Evolutionary conservation across 2,329 filamentous ascomycete genomes (phyloP).

Genomic region (Monilinia laxa): DNA sequence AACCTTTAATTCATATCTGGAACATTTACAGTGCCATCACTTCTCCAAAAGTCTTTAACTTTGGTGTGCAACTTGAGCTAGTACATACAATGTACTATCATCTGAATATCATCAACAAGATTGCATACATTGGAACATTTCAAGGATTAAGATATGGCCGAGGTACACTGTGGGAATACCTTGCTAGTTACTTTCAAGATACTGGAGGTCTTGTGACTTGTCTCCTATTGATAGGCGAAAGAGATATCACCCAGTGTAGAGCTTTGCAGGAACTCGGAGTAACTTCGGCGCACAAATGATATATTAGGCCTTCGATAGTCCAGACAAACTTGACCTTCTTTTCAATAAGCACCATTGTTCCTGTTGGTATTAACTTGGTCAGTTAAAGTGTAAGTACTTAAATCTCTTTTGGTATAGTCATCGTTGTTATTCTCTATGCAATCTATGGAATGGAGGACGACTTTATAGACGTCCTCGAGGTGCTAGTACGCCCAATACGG

Average conservation of each 20-base stretch:
- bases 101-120: background rate
- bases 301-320: background rate
- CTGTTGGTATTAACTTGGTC: too few species aligned
- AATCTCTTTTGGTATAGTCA: too few species aligned
- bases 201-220: background rate
- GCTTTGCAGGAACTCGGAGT: background rate
- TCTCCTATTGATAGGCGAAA: background rate
- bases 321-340: background rate
- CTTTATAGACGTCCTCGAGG: too few species aligned
- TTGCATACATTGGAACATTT: background rate
- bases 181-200: background rate
- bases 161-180: background rate
- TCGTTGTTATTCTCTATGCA: too few species aligned
- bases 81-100: background rate
- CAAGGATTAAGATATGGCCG: background rate
- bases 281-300: background rate
- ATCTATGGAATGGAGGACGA: too few species aligned
- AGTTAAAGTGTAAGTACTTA: too few species aligned
- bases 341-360: background rate
- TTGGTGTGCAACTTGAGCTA: background rate
- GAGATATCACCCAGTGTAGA: background rate
- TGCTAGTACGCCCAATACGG: too few species aligned
- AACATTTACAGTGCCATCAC: background rate
- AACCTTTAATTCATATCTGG: background rate
- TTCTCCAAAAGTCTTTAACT: background rate